These are phyloP conservation scores for Moesziomyces globuligerus DNA, from an alignment of 1,284 basidiomycete species.

Conservation along the genomic window DNA sequence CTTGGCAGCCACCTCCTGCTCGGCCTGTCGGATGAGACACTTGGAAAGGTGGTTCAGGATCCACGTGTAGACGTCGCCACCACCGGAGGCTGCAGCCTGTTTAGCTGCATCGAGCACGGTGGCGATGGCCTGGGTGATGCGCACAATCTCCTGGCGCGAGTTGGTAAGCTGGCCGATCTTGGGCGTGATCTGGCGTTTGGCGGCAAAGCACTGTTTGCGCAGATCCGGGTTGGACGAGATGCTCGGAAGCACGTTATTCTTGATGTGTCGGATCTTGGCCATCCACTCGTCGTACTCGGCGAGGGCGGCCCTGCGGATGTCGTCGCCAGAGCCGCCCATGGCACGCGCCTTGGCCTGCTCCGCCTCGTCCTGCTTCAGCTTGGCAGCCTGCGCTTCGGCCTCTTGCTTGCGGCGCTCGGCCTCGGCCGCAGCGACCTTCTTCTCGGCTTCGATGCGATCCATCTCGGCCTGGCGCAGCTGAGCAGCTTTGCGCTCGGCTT, in stretches of 20 bases:
- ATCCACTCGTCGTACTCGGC: constrained; percentile 54
- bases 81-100: constrained; percentile 63
- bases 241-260: constrained; percentile 77
- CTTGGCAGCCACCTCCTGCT: constrained; percentile 91
- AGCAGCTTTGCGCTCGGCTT: constrained; percentile 54
- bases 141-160: constrained; percentile 75
- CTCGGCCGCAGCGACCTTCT: constrained; percentile 46
- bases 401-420: constrained; percentile 27
- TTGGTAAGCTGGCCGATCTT: constrained; percentile 93
- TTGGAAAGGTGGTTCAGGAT: constrained; percentile 88
- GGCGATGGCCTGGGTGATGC: constrained; percentile 78
- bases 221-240: constrained; percentile 76
- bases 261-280: constrained; percentile 73
- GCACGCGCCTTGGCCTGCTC: constrained; percentile 27
- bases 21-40: constrained; percentile 88
- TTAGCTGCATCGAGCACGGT: constrained; percentile 69
- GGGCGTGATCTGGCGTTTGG: constrained; percentile 85
- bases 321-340: constrained; percentile 44
- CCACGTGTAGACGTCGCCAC: constrained; percentile 74
- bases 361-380: constrained; percentile 43
- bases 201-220: constrained; percentile 70
- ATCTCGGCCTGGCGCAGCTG: constrained; percentile 54
- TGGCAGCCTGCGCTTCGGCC: constrained; percentile 35
- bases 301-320: constrained; percentile 38
- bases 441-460: constrained; percentile 53